Conservation (phyloP, 2,329 filamentous ascomycete species). For the Pyrenophora seminiperda region DNA sequence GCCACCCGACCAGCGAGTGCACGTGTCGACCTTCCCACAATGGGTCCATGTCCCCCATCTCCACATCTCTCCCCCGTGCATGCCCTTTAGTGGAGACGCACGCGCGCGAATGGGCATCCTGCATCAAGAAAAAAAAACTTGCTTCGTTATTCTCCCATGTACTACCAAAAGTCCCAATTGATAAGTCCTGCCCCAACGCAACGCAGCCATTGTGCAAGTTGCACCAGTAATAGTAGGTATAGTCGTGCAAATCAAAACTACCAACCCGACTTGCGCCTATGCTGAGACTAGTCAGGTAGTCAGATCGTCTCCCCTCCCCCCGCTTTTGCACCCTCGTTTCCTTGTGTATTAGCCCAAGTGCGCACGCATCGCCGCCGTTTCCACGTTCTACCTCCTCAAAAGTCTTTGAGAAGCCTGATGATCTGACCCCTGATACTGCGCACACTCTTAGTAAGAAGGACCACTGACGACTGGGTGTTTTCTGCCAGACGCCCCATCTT, state of each 20-base stretch:
- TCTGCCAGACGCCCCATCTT: slow-evolving; percentile 43
- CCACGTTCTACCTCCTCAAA: slow-evolving; percentile 18
- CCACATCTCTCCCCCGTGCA: no score
- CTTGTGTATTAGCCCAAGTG: neutral
- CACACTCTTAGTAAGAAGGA: slow-evolving; percentile 26
- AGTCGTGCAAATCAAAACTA: no score
- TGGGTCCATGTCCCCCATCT: no score
- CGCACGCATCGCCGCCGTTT: neutral
- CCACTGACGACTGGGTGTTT: slow-evolving; percentile 36
- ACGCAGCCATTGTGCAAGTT: no score
- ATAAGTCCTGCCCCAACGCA: no score
- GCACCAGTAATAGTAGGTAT: no score
- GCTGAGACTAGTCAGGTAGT: no score
- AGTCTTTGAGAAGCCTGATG: slow-evolving; percentile 27
- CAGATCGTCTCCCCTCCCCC: neutral
- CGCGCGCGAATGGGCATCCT: no score
- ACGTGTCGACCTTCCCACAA: neutral
- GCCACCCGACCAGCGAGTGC: neutral
- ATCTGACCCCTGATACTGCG: slow-evolving; percentile 24
- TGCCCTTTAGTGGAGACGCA: neutral
- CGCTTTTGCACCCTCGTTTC: neutral
- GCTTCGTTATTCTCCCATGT: neutral
- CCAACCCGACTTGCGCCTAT: no score
- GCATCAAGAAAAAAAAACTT: neutral
- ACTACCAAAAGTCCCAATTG: no score